Base-by-base conservation (phyloP, 768 basidiomycete genomes). In the Boletellus sp. region DNA sequence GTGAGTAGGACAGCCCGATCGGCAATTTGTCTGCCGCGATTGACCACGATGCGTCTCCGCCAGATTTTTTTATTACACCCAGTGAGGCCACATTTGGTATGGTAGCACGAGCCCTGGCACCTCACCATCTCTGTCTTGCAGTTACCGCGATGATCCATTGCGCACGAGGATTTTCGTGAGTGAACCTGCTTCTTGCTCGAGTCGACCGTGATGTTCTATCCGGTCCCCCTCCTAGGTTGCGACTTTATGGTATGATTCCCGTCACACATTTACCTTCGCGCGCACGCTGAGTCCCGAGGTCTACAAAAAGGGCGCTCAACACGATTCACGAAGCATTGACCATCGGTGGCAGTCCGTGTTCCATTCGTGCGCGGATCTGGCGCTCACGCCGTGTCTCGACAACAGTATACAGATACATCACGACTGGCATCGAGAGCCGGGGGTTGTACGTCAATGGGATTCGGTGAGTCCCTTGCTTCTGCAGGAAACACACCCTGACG, bases 61-160 rank as follows among this genome's bases (percentile, higher is more conserved):
- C 28, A 50, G 48, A 23, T 50, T 38, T 36, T 38, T 50, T 8
- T 50, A 50, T 11, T 44, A 38, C 17, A n/a, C 38, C 36, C 35
- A 50, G 48, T 50, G 32, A 12, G 19, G 20, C n/a, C n/a, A 8
- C 28, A 8, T 8, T 4, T 28, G 7, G 2, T 28, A 10, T 28
- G 28, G 28, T 6, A 28, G 7, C 7, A 10, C 2, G 28, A 10
- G 28, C 11, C 22, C 13, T 15, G 16, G 13, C 2, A 2, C 17
- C 28, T 24, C 4, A 44, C 13, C 13, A 5, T 12, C 3, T 0
- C 13, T n/a, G 2, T 16, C 7, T 23, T 4, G 5, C 7, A 50
- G 42, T 11, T 50, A 44, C 17, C 42, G 32, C 22, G 22, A 24
- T 3, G 48, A 50, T 33, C 24, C n/a, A 1, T 9, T 19, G 6